Conservation (phyloP, 768 basidiomycete species). For the Termitomyces sp. region DNA sequence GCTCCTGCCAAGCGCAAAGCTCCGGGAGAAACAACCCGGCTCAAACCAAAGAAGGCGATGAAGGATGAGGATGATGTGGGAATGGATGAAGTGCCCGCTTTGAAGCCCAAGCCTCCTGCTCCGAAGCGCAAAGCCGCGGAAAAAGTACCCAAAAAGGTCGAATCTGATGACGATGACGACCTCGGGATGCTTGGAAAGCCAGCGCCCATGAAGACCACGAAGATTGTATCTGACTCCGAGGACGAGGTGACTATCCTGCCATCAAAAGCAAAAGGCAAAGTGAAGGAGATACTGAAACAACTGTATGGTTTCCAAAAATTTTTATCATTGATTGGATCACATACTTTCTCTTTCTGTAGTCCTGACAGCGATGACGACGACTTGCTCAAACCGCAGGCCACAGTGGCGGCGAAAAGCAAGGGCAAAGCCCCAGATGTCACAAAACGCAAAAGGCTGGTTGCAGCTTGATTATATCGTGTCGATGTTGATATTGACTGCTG, state of each 20-base stretch:
- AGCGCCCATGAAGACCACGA: constrained; percentile 13
- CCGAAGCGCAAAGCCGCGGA: constrained; percentile 16
- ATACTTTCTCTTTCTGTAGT: not conserved
- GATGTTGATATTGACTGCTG: not conserved
- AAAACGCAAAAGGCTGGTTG: constrained; percentile 65
- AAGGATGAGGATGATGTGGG: constrained; percentile 22
- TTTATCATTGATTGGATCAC: too few relatives aligned
- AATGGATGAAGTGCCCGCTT: constrained; percentile 15
- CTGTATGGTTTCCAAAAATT: not conserved
- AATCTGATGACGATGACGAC: constrained; percentile 15
- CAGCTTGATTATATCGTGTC: not conserved
- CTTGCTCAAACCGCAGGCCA: not conserved
- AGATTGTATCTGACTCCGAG: constrained; percentile 25
- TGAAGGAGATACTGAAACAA: constrained; percentile 5
- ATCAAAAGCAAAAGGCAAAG: constrained; percentile 13
- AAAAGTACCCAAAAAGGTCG: constrained; percentile 15
- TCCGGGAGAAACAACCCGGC: constrained; percentile 19
- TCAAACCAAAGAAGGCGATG: constrained; percentile 22
- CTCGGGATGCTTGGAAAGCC: constrained; percentile 9
- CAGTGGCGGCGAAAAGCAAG: constrained; percentile 11
- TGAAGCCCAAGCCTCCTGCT: constrained; percentile 6
- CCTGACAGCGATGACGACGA: constrained; percentile 9
- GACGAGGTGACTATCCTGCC: constrained; percentile 17
- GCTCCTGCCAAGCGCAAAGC: constrained; percentile 37
- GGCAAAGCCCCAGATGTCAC: constrained; percentile 19